Evolutionary conservation across 2,329 filamentous ascomycete genomes (phyloP).

Genomic region (Ophiostoma perfectum): DNA sequence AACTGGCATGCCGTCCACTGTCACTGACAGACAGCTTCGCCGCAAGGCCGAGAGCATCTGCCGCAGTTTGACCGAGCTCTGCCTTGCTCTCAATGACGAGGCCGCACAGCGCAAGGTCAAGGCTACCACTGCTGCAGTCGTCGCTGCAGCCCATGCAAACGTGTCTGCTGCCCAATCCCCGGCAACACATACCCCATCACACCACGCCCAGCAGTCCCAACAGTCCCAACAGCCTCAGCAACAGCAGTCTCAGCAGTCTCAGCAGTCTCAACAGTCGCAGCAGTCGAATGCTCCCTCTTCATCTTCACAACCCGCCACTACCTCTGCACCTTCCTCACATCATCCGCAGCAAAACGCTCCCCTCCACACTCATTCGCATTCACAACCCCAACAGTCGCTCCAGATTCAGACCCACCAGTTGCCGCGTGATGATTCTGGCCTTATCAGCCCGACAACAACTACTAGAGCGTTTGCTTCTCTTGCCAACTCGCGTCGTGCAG

Average conservation of each 20-base stretch:
- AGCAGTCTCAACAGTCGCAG: not conserved
- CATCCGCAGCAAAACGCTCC: not conserved
- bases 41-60: slow-evolving; percentile 92
- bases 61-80: slow-evolving; percentile 85
- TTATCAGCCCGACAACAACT: slow-evolving; percentile 19
- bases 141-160: slow-evolving; percentile 13
- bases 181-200: not conserved
- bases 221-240: slow-evolving; percentile 4
- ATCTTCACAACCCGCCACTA: not conserved
- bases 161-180: slow-evolving; percentile 3
- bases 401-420: slow-evolving; percentile 20
- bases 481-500: slow-evolving; percentile 21
- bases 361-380: not conserved
- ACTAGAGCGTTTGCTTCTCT: slow-evolving; percentile 23
- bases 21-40: slow-evolving; percentile 77
- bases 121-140: slow-evolving; percentile 8
- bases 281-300: not conserved
- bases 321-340: not conserved
- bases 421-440: slow-evolving; percentile 27
- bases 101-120: slow-evolving; percentile 35
- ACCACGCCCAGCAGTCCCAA: not conserved
- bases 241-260: slow-evolving; percentile 17
- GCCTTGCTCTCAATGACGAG: slow-evolving; percentile 71
- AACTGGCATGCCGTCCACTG: slow-evolving; percentile 38
- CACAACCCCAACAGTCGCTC: not conserved